Base-by-base conservation (phyloP, 2,329 filamentous ascomycete genomes). In the Fonsecaea erecta region DNA sequence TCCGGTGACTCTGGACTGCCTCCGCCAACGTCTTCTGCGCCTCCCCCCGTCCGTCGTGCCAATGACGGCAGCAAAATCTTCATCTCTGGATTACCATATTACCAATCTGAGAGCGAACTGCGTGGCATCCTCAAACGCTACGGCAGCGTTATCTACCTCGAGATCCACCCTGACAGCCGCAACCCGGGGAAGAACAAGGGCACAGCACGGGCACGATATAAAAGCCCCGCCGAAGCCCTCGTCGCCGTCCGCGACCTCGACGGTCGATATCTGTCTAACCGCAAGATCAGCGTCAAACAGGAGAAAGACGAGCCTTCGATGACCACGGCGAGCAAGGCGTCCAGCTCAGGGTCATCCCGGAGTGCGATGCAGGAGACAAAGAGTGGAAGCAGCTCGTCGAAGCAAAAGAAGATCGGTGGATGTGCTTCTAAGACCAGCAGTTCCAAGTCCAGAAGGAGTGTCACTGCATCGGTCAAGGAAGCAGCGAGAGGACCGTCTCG, bases 131-230 rank as follows among this genome's bases (percentile, higher is more conserved):
- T 71, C 11, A 64, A 61, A 24, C 58, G 57, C 28, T 69, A 51
- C 52, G 69, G 69, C 28, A 46, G 35, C 18, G 55, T 69, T 18
- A 40, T 63, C 37, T 67, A 71, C 28, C 63, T 71, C 18, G 67
- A 67, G n/a, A 68, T 71, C 34, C 65, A 66, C 21, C 69, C 66
- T 14, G 63, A 68, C 34, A 61, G 52, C 37, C 61, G 57, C 30
- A 64, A 60, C 35, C 60, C 60, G 4, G 61, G 65, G 30, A 66
- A 71, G 58, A 57, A 62, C 53, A 67, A 71, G 61, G 67, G 69
- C 26, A 66, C 69, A 14, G 69, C 67, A 16, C 64, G 63, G 14
- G 69, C 67, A 24, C 51, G 62, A 21, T 71, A 65, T 58, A 43
- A 51, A 52, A 66, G 34, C 30, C 28, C 63, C 7, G 26, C 63